Conservation (phyloP, 192 early-diverging fungal species). For the Piromyces sp. region DNA sequence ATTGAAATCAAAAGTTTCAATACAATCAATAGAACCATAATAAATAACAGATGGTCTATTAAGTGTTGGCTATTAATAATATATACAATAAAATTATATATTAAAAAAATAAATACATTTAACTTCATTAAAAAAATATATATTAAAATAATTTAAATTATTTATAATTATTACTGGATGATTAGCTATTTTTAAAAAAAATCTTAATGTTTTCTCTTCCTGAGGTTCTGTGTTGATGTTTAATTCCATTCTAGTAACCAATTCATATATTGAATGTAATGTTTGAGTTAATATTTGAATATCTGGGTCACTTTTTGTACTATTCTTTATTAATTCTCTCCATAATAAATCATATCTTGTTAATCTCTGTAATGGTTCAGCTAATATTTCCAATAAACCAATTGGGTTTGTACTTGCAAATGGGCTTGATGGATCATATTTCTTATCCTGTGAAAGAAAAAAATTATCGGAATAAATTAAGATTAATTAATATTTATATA, state of each 20-base stretch:
- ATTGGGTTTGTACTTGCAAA: neutral
- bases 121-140: too few species aligned
- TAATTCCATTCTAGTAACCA: neutral
- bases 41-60: neutral
- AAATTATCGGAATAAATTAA: too few species aligned
- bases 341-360: neutral
- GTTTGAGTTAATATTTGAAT: neutral
- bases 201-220: neutral
- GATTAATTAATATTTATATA: too few species aligned
- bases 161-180: neutral
- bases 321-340: neutral
- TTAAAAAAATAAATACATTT: neutral
- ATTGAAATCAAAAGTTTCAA: neutral
- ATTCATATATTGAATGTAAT: neutral
- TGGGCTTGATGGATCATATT: neutral
- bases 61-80: neutral
- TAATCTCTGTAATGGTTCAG: neutral
- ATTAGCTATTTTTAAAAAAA: neutral
- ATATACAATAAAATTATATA: neutral
- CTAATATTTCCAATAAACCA: neutral
- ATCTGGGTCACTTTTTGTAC: neutral
- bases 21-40: neutral
- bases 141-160: too few species aligned
- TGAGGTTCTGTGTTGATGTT: neutral
- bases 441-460: neutral